Conservation (phyloP, 768 basidiomycete species). For the Lyophyllum shimeji region DNA sequence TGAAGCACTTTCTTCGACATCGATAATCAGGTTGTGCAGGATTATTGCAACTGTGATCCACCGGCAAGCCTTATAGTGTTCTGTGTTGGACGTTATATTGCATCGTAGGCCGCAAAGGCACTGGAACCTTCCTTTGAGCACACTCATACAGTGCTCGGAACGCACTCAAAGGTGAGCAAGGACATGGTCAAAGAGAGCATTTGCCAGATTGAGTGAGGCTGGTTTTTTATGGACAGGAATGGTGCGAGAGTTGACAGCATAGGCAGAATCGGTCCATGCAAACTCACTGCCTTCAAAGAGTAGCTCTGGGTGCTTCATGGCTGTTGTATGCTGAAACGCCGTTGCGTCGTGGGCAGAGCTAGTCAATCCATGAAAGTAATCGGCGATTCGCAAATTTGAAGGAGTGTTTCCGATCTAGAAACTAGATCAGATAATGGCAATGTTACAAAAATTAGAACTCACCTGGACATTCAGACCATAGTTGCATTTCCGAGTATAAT, state of each 20-base stretch:
- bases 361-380: constrained; percentile 31
- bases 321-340: constrained; percentile 25
- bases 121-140: constrained; percentile 26
- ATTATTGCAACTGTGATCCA: constrained; percentile 35
- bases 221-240: constrained; percentile 31
- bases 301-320: constrained; percentile 13
- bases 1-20: constrained; percentile 27
- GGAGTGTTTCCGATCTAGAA: constrained; percentile 34
- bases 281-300: constrained; percentile 17
- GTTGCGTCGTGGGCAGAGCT: constrained; percentile 34
- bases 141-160: constrained; percentile 34
- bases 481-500: constrained; percentile 28
- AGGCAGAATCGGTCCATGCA: constrained; percentile 23
- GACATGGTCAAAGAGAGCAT: constrained; percentile 25
- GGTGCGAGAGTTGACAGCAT: constrained; percentile 18
- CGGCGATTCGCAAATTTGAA: constrained; percentile 27
- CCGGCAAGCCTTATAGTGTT: constrained; percentile 22
- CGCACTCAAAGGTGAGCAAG: constrained; percentile 24
- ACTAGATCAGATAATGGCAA: neutral
- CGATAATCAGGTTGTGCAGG: constrained; percentile 35
- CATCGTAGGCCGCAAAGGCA: constrained; percentile 22
- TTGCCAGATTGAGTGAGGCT: constrained; percentile 18
- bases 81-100: constrained; percentile 23
- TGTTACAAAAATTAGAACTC: neutral
- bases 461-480: constrained; percentile 21